Base-by-base conservation (phyloP, 2,329 filamentous ascomycete species). In the Hymenoscyphus fructigenus region DNA sequence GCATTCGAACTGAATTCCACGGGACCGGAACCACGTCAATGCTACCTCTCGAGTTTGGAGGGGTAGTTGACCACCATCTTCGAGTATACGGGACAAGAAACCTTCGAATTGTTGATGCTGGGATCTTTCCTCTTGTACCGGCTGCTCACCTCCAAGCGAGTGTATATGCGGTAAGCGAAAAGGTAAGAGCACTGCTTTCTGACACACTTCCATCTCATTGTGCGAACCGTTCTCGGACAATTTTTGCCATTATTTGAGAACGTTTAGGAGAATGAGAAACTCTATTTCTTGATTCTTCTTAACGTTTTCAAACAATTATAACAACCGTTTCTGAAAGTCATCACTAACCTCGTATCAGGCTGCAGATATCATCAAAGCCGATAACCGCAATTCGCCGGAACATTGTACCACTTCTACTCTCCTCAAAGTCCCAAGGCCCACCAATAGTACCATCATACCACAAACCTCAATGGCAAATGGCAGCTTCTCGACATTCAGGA, bases 81-180 rank as follows among this genome's bases (percentile, higher is more conserved):
- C 62, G 65, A n/a, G 72, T 74, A 4, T 73, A 73, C 57, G 71
- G 72, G 15, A 71, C 68, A 1, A 64, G 66, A 38, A 71, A 69
- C 15, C 62, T 74, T 29, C 64, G 71, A 47, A 65, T 73, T 38
- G 69, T 71, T 15, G 72, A 74, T 71, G 70, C 69, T 10, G 65
- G 71, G 3, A 69, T 72, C 29, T 66, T 73, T n/a, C 71, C 71
- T 23, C 58, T 70, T 5, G 61, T 72, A 9, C 68, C 68, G 6
- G 68, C 68, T 1, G 62, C 68, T 17, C 68, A 74, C 62, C 53
- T 72, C 5, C 67, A 69, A 26, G 67, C 69, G n/a, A 59, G 66
- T 34, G 68, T 70, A 5, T 71, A 73, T 62, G 70, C 69, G 28
- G 64, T 73, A 12, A 70, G 68, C 41, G 72, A 74, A 50, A 71